These are phyloP conservation scores for Penicillium samsonianum DNA, from an alignment of 495 filamentous ascomycete genomes.

Conservation along the genomic window DNA sequence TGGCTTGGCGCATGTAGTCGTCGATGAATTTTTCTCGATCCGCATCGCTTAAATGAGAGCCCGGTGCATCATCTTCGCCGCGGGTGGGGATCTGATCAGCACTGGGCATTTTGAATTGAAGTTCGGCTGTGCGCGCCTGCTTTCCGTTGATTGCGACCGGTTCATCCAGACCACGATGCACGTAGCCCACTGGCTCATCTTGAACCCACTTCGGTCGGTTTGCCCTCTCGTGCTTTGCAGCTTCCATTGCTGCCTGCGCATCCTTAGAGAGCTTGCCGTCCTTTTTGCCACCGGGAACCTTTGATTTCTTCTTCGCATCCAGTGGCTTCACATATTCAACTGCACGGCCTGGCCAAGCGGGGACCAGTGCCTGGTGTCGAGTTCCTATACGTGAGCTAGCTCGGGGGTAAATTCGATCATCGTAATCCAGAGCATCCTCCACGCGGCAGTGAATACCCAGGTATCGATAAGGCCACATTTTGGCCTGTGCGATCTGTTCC, in stretches of 20 bases:
- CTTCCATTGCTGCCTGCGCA: slow-evolving; percentile 72
- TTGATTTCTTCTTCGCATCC: slow-evolving; percentile 80
- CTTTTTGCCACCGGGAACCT: slow-evolving; percentile 62
- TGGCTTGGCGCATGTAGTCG: slow-evolving; percentile 72
- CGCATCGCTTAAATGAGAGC: slow-evolving; percentile 37
- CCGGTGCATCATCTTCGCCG: slow-evolving; percentile 51
- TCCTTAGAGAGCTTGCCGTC: slow-evolving; percentile 77
- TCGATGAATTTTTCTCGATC: slow-evolving; percentile 61
- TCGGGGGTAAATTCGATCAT: slow-evolving; percentile 95
- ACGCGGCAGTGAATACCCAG: slow-evolving; percentile 93
- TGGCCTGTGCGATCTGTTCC: slow-evolving; percentile 88
- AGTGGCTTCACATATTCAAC: slow-evolving; percentile 87
- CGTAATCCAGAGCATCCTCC: slow-evolving; percentile 95
- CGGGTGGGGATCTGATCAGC: slow-evolving; percentile 44
- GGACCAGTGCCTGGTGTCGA: slow-evolving; percentile 86
- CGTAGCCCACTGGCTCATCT: slow-evolving; percentile 86
- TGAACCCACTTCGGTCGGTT: slow-evolving; percentile 88
- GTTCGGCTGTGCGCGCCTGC: slow-evolving; percentile 53
- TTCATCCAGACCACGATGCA: slow-evolving; percentile 78
- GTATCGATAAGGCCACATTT: slow-evolving; percentile 95
- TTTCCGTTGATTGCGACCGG: slow-evolving; percentile 51
- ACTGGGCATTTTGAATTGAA: slow-evolving; percentile 55
- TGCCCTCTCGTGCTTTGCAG: slow-evolving; percentile 72
- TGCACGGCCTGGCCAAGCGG: slow-evolving; percentile 77
- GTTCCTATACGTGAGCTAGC: slow-evolving; percentile 91